Percentiles rank a stretch among this genome's conserved stretches.
Conservation (phyloP, 495 filamentous ascomycete species). For the Chaetomidium leptoderma region DNA sequence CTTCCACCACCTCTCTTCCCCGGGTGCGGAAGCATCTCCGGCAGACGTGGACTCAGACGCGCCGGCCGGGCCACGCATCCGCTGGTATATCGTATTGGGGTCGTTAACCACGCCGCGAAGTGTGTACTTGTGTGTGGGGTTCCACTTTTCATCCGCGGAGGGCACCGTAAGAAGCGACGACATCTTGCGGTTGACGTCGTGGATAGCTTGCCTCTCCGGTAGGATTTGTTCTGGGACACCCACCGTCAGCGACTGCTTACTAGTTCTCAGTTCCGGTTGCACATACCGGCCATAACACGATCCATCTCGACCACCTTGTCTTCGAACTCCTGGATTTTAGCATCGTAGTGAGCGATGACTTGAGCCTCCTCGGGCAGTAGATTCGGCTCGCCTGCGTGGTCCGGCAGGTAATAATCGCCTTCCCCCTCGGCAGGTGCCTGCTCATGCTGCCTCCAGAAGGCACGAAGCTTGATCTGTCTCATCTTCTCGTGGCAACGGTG, state of each 20-base stretch:
- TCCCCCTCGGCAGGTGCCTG: slow-evolving; percentile 42
- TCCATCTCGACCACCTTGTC: slow-evolving; percentile 21
- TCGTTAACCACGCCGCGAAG: slow-evolving; percentile 41
- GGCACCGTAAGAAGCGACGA: slow-evolving; percentile 33
- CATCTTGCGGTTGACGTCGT: slow-evolving; percentile 22
- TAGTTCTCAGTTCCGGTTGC: neutral
- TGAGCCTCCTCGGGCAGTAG: slow-evolving; percentile 35
- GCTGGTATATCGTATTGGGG: slow-evolving; percentile 36
- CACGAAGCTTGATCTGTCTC: slow-evolving; percentile 19
- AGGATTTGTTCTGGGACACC: slow-evolving; percentile 18
- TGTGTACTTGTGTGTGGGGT: slow-evolving; percentile 35
- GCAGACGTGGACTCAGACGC: neutral
- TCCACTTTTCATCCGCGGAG: slow-evolving; percentile 35
- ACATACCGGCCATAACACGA: slow-evolving; percentile 21
- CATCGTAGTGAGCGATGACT: slow-evolving; percentile 19
- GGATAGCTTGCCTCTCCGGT: slow-evolving; percentile 18
- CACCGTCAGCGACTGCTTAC: slow-evolving; percentile 15
- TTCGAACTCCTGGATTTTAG: slow-evolving; percentile 20
- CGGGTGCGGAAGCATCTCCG: slow-evolving; percentile 15
- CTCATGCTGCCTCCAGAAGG: slow-evolving; percentile 42
- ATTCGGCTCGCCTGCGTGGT: slow-evolving; percentile 43
- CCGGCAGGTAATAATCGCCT: slow-evolving; percentile 49
- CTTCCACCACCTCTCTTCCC: slow-evolving; percentile 43
- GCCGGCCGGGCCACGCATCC: slow-evolving; percentile 27
- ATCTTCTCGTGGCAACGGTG: slow-evolving; percentile 23